Evolutionary conservation across 2,329 filamentous ascomycete species (phyloP), one percentile per base, ranked within the genome.

Genomic region (Lojkania enalia): DNA sequence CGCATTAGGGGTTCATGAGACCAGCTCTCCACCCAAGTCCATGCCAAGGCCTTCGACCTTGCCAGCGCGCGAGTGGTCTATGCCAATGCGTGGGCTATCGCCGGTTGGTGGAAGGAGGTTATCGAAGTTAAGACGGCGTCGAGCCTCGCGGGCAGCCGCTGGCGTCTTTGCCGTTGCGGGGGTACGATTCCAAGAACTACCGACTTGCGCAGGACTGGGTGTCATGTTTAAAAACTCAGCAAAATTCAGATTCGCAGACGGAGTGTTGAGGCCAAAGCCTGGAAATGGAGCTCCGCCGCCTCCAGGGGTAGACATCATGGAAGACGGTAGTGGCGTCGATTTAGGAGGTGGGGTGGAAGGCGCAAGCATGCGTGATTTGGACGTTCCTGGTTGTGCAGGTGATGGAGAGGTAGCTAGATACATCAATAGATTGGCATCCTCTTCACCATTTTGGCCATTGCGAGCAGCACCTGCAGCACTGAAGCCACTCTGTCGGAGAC

Each of bases 181-280:
- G 23, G 82, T 85, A 21, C 80, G 76, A 21, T 73, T 74, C 88
- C 90, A 96, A 7, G 85, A 81, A 57, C 84, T 89, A 20, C 52
- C 51, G 20, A 60, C 53, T 73, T 96, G 94, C 19, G 90, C 94
- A 15, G 94, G 94, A 63, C 90, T 96, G 0, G 94, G 94, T 5
- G 94, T 96, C 67, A 97, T 92, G 72, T 97, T 96, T 66, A 97
- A 86, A 71, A 96, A 99, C 66, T 99, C 94, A 40, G 90, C 84
- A 73, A 97, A 95, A 74, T 97, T 95, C 71, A 97, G 95, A 36
- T 78, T 82, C 63, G 91, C 87, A 13, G 86, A 86, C 0, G 92
- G 92, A 1, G 92, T 97, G 52, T 82, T 84, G 39, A 87, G 83
- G 60, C 71, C 73, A 44, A 84, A 79, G 37, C 79, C 78, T 33